Conservation (phyloP, 192 early-diverging fungal species). For the Backusella macrospora region DNA sequence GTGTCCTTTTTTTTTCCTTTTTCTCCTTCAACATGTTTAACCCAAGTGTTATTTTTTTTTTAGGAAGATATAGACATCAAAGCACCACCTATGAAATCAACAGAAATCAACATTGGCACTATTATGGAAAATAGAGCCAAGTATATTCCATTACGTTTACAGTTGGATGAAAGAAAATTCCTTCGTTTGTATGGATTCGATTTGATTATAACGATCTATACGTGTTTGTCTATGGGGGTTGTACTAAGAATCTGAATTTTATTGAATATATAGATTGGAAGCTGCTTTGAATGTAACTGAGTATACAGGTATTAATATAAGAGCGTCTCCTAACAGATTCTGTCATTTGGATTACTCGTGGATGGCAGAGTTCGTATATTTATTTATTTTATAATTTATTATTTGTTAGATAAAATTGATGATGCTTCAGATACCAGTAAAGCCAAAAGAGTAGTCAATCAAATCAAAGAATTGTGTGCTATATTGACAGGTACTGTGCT, state of each 20-base stretch:
- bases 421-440: slow-evolving; percentile 79
- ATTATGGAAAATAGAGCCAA: slow-evolving; percentile 84
- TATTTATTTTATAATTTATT: not conserved
- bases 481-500: slow-evolving; percentile 92
- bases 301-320: slow-evolving; percentile 45
- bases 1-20: too few relatives aligned
- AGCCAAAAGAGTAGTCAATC: slow-evolving; percentile 85
- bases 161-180: slow-evolving; percentile 88
- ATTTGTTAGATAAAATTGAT: slow-evolving; percentile 43
- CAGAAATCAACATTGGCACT: slow-evolving; percentile 62
- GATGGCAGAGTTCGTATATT: not conserved
- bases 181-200: slow-evolving; percentile 67
- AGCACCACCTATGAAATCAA: not conserved
- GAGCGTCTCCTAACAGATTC: too few relatives aligned
- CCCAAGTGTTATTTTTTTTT: too few relatives aligned
- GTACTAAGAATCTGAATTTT: not conserved
- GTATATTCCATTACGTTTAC: slow-evolving; percentile 93
- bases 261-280: slow-evolving; percentile 63
- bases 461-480: slow-evolving; percentile 96
- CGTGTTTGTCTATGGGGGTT: not conserved
- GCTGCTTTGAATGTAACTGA: slow-evolving; percentile 89
- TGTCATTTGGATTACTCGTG: too few relatives aligned
- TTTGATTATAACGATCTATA: slow-evolving; percentile 5
- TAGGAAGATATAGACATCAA: not conserved
- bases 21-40: too few relatives aligned